phyloP scores from a whole-genome alignment of 225 moss, liverwort and hornwort genomes.

The Pseudisothecium myosuroides region DNA sequence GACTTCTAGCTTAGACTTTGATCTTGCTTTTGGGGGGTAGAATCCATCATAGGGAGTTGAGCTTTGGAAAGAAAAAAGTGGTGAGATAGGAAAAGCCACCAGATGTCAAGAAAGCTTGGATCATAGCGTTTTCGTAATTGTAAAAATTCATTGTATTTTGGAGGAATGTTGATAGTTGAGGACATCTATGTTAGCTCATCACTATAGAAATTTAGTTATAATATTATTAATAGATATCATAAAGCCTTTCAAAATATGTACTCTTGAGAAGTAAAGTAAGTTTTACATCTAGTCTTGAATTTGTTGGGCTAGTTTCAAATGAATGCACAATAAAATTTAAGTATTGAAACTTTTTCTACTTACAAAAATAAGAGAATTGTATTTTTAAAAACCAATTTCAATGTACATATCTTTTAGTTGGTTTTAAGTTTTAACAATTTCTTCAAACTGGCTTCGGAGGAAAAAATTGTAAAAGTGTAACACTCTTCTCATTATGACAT shows the following conservation, averaged over 20 bases:
- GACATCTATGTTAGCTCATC: not conserved
- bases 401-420: not conserved
- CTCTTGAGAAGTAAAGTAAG: not conserved
- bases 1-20: too few species aligned
- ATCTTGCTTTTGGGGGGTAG: too few species aligned
- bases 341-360: not conserved
- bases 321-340: not conserved
- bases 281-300: not conserved
- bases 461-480: not conserved
- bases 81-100: too few species aligned
- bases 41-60: too few species aligned
- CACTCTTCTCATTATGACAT: not conserved
- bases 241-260: not conserved
- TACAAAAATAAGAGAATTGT: not conserved
- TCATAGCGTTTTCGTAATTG: too few species aligned
- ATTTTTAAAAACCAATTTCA: not conserved
- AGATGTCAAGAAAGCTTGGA: too few species aligned
- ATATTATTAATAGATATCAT: not conserved
- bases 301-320: not conserved
- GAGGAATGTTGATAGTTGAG: too few species aligned
- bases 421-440: too few species aligned
- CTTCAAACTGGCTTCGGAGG: not conserved
- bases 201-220: not conserved
- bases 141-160: too few species aligned
- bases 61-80: too few species aligned